Evolutionary conservation across 2,329 filamentous ascomycete species (phyloP), one percentile per base, ranked within the genome.

Genomic region (Aspergillus sp.): DNA sequence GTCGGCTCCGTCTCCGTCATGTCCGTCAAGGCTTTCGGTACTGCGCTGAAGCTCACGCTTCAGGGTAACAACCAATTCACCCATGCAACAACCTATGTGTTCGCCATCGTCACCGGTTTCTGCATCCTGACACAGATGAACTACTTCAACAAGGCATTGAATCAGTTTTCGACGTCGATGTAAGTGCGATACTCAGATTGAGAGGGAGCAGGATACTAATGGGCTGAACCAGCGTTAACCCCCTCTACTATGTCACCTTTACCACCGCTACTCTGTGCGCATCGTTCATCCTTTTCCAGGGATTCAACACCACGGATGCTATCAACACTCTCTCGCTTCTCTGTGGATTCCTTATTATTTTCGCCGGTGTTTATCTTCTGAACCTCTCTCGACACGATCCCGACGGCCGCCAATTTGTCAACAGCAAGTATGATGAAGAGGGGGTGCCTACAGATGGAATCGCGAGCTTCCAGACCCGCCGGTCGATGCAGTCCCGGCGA

Each of bases 111-210:
- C 52, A 93, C 90, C 0, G 77, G 78, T 3, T 88, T 96, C 52
- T 98, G 93, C 74, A 97, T 98, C 62, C 68, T 98, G 54, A 96
- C 90, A 7, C 93, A 98, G 75, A 97, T 98, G 93, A 98, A 98
- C 70, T 98, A 98, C 70, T 95, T 98, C 71, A 98, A 98, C 77
- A 98, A 98, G 70, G 93, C 93, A 6, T 74, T 98, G 47, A 94
- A 89, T 67, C 90, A 94, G 60, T 98, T 97, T 70, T 91, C 88
- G 28, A 96, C 93, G 29, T 95, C 94, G 58, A 95, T 98, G 90
- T 95, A 78, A 66, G 87, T 74, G 4, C 30, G 11, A 29, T 36
- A 7, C 2, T 12, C n/a, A 7, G 4, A 13, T n/a, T 27, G 19
- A 12, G 7, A 27, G 33, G n/a, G 19, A 7, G n/a, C 19, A 5